phyloP scores from a whole-genome alignment of 768 basidiomycete genomes.

The Agrocybe chaxingu region DNA sequence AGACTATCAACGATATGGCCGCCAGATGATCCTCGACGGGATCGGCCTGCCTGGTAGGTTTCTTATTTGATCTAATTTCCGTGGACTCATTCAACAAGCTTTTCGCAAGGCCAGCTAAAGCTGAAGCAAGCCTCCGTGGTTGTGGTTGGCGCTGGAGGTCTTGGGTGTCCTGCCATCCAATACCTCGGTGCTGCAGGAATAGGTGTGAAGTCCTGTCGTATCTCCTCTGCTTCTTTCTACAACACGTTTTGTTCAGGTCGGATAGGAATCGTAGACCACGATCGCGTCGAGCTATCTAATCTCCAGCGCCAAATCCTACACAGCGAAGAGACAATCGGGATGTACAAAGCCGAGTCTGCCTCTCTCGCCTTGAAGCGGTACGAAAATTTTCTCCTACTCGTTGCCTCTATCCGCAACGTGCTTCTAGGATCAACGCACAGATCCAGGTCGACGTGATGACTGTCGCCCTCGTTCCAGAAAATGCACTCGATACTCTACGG shows the following conservation, averaged over 20 bases:
- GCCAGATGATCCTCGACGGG: slow-evolving; percentile 93
- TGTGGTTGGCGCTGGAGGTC: slow-evolving; percentile 92
- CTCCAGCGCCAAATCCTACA: slow-evolving; percentile 94
- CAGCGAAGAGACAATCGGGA: slow-evolving; percentile 67
- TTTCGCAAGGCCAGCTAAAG: slow-evolving; percentile 72
- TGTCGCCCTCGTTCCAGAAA: slow-evolving; percentile 52
- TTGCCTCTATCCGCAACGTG: not conserved
- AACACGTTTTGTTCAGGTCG: slow-evolving; percentile 45
- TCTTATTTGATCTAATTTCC: not conserved
- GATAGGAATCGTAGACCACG: slow-evolving; percentile 87
- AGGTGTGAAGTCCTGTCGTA: slow-evolving; percentile 45
- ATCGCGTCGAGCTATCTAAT: slow-evolving; percentile 84
- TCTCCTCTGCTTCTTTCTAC: slow-evolving; percentile 3
- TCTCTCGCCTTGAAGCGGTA: slow-evolving; percentile 66
- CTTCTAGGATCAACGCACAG: slow-evolving; percentile 68
- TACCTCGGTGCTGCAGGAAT: slow-evolving; percentile 92
- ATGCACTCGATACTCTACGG: slow-evolving; percentile 59
- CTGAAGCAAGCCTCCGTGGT: slow-evolving; percentile 72
- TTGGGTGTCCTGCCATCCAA: slow-evolving; percentile 94
- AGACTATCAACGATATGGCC: slow-evolving; percentile 89
- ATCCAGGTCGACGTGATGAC: slow-evolving; percentile 56
- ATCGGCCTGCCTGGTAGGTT: slow-evolving; percentile 78
- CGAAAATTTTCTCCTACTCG: not conserved
- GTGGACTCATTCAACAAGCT: slow-evolving; percentile 3
- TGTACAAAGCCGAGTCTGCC: slow-evolving; percentile 81